Conservation (phyloP, 2,329 filamentous ascomycete genomes). For the Hirsutella minnesotensis region DNA sequence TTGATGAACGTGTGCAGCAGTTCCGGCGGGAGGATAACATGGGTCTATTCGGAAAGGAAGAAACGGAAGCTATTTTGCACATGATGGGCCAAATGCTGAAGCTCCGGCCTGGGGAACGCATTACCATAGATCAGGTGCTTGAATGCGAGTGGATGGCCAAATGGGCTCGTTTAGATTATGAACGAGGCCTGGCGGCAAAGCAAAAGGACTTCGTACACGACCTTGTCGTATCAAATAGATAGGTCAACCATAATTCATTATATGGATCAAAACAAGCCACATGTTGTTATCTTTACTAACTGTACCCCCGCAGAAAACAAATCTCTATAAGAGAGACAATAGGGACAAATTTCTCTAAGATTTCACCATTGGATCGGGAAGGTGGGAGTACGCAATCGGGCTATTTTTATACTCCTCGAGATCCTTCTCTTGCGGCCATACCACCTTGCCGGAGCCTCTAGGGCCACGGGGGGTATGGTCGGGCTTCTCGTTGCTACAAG, state of each 20-base stretch:
- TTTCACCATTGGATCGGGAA: neutral
- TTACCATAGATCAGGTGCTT: neutral
- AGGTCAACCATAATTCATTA: neutral
- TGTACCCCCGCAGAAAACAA: neutral
- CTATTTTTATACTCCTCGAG: constrained; percentile 1
- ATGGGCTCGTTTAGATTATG: neutral
- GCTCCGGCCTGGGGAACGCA: neutral
- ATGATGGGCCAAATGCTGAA: neutral
- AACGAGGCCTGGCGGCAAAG: neutral
- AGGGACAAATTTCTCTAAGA: neutral
- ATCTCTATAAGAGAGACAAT: neutral
- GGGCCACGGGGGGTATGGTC: neutral
- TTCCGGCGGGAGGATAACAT: neutral
- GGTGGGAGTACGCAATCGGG: constrained; percentile 1
- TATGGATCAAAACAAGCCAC: neutral
- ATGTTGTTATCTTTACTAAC: neutral
- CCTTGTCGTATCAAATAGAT: too few species aligned
- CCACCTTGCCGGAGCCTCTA: constrained; percentile 1
- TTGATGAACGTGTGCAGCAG: neutral
- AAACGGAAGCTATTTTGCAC: neutral
- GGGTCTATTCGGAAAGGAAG: neutral
- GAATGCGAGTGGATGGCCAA: neutral
- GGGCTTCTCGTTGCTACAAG: constrained; percentile 2
- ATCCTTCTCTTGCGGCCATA: neutral
- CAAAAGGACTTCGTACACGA: too few species aligned